Base-by-base conservation (phyloP, 2,329 filamentous ascomycete species). In the Epichloe typhina region DNA sequence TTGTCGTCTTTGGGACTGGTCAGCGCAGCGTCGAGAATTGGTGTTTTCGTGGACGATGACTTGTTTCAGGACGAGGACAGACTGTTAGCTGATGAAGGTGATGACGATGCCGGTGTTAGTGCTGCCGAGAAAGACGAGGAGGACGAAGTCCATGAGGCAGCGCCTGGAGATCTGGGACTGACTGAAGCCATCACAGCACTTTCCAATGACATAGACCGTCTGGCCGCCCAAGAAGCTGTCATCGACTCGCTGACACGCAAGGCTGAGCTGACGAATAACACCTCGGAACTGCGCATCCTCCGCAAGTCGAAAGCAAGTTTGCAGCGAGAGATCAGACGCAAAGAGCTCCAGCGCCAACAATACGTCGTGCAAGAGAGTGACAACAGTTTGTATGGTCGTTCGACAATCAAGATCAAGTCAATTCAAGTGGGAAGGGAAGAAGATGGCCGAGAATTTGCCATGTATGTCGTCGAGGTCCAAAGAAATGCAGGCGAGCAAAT, bases 291-390 rank as follows among this genome's bases (percentile, higher is more conserved):
- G 49, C 80, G 93, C 36, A 97, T 98, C 54, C 67, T 98, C 47
- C 82, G 85, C 50, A 98, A 98, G 66, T 96, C 89, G 1, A 95
- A 93, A 65, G 84, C 89, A 35, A 98, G 93, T 66, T 71, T 98
- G 52, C 86, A 95, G 61, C 79, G 93, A 57, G 93, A 98, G 66
- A 89, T 97, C 50, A 80, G 88, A 51, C 82, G 90, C 36, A 98
- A 97, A 64, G 91, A 97, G 66, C 78, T 98, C 61, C 93, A 98
- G 64, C 80, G 90, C 49, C 93, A 95, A 66, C 94, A 98, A 64
- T 98, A 98, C 59, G 88, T 95, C 44, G 82, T 97, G 7, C 93
- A 98, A 67, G 93, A 98, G 67, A 96, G 89, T 62, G 94, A 98
- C 64, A 98, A 95, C 66, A 95, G 89, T 65, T 74, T 98, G 23